Evolutionary conservation across 148 eudicot genomes (phyloP).

Genomic region (Chenopodium album): DNA sequence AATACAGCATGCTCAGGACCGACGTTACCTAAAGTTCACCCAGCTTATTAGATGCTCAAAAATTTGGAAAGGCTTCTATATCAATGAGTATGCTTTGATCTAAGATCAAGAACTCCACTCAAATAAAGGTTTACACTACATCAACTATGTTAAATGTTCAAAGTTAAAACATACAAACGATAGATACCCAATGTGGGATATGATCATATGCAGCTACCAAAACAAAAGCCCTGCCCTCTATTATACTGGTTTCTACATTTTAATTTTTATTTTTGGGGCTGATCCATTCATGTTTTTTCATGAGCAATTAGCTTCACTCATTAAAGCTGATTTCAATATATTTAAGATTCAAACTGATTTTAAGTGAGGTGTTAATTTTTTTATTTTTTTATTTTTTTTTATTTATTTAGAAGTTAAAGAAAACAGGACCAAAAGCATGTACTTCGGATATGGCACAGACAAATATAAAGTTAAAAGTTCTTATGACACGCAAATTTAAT

Average conservation of each 20-base stretch:
- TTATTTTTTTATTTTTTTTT: no score
- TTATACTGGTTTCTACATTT: no score
- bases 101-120: neutral
- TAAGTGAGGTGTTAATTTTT: neutral
- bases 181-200: neutral
- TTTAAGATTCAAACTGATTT: neutral
- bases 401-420: neutral
- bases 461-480: neutral
- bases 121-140: neutral
- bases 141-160: no score
- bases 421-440: neutral
- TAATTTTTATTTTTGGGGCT: neutral
- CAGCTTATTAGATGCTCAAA: neutral
- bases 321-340: neutral
- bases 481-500: neutral
- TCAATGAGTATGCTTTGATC: neutral
- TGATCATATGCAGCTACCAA: neutral
- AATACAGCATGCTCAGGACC: constrained; percentile 79
- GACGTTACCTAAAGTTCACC: constrained; percentile 53
- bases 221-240: neutral
- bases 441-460: neutral
- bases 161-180: neutral
- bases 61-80: neutral
- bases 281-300: neutral
- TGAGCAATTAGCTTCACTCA: neutral